Conservation (phyloP, 192 early-diverging fungal genomes). For the Coemansia asiatica region DNA sequence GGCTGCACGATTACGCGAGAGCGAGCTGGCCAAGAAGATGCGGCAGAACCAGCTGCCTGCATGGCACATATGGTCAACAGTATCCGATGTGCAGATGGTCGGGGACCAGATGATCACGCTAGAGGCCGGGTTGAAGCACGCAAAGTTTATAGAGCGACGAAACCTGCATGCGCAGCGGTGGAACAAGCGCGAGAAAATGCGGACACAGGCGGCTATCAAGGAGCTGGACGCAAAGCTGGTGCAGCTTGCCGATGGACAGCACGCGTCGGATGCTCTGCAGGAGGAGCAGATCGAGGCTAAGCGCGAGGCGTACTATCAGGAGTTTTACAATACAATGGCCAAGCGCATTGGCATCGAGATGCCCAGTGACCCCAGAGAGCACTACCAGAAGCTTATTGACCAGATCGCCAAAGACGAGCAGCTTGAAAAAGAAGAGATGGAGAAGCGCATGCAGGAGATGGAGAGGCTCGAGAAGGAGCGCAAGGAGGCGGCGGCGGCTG, state of each 20-base stretch:
- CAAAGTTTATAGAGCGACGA: conserved; percentile 31
- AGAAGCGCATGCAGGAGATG: conserved; percentile 32
- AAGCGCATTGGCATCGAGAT: conserved; percentile 27
- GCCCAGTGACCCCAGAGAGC: conserved; percentile 46
- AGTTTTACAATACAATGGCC: conserved; percentile 31
- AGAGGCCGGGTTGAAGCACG: conserved; percentile 31
- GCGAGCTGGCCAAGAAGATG: conserved; percentile 66
- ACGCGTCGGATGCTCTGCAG: conserved; percentile 10
- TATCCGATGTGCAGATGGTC: conserved; percentile 61
- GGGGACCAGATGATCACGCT: conserved; percentile 34
- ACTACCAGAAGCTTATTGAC: conserved; percentile 37
- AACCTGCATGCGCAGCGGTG: conserved; percentile 23
- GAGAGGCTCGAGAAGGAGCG: conserved; percentile 47
- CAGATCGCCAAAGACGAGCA: conserved; percentile 48
- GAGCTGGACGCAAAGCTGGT: conserved; percentile 30
- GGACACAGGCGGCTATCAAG: conserved; percentile 17
- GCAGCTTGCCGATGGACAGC: conserved; percentile 11
- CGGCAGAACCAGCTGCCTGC: conserved; percentile 76
- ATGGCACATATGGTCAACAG: conserved; percentile 77
- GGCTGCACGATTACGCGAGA: conserved; percentile 62
- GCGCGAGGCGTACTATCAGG: conserved; percentile 38
- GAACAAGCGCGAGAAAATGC: conserved; percentile 36
- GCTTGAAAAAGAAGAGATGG: conserved; percentile 37
- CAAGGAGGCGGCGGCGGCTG: conserved; percentile 51
- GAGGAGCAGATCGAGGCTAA: conserved; percentile 36